phyloP scores from a whole-genome alignment of 331 rosid genomes.

The Telfairia occidentalis region DNA sequence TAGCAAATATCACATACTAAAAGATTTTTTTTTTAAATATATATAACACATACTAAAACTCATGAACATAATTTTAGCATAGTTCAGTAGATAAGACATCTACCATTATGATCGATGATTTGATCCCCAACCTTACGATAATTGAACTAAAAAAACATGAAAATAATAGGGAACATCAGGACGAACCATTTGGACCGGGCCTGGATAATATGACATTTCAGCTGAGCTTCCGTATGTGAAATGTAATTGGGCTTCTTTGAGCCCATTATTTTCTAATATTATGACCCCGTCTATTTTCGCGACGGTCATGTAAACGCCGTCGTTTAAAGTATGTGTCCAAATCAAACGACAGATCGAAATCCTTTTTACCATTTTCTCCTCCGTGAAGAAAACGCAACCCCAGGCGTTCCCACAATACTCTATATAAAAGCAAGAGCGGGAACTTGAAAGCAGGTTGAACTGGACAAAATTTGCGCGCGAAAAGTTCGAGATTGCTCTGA shows the following conservation, averaged over 20 bases:
- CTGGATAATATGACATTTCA: background rate
- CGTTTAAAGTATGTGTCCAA: background rate
- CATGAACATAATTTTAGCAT: too few relatives aligned
- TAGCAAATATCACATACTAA: too few relatives aligned
- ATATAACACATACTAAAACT: too few relatives aligned
- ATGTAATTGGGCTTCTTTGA: background rate
- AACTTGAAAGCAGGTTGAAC: background rate
- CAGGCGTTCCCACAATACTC: background rate
- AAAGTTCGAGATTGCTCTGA: background rate
- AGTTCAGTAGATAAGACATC: too few relatives aligned
- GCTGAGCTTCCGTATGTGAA: background rate
- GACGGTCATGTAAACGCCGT: background rate
- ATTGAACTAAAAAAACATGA: too few relatives aligned
- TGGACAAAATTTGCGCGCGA: background rate
- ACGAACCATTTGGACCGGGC: background rate
- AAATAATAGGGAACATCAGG: background rate
- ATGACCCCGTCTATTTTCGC: background rate
- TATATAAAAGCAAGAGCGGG: background rate
- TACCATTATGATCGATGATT: too few relatives aligned
- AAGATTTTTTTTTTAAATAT: too few relatives aligned
- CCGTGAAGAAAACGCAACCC: background rate
- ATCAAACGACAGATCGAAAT: background rate
- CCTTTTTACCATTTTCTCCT: background rate
- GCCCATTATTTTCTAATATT: background rate
- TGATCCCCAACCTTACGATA: too few relatives aligned